phyloP scores from a whole-genome alignment of 768 basidiomycete genomes.

The Leccinum incarnatum region DNA sequence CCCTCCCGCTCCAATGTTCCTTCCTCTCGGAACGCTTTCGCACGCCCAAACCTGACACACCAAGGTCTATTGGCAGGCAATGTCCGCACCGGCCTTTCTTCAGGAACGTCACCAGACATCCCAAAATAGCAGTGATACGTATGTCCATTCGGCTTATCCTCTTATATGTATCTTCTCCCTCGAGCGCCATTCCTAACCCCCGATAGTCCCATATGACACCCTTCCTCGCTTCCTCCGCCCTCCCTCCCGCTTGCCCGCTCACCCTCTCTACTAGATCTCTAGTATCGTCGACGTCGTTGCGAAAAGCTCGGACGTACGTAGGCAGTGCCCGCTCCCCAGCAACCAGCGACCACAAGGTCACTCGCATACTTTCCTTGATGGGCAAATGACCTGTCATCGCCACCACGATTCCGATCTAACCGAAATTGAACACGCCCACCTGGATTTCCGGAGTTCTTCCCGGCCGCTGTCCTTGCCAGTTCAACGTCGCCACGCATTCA shows the following conservation, averaged over 20 bases:
- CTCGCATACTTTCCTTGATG: slow-evolving; percentile 11
- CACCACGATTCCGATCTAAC: slow-evolving; percentile 29
- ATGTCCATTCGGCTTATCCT: slow-evolving; percentile 14
- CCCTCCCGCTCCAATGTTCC: neutral
- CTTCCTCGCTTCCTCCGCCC: neutral
- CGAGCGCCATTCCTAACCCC: neutral
- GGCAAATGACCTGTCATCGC: slow-evolving; percentile 19
- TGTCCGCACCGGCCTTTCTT: slow-evolving; percentile 12
- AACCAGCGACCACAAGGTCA: neutral
- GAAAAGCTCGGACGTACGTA: neutral
- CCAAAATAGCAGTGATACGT: slow-evolving; percentile 20
- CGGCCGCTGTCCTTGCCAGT: slow-evolving; percentile 1
- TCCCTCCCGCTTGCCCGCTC: neutral
- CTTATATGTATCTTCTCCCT: slow-evolving; percentile 7
- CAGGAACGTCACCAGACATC: slow-evolving; percentile 15
- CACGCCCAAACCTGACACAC: slow-evolving; percentile 17
- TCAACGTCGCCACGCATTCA: neutral
- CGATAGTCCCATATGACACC: neutral
- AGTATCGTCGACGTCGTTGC: neutral
- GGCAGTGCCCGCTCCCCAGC: neutral
- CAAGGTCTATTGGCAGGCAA: neutral
- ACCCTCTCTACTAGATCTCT: neutral
- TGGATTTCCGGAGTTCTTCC: slow-evolving; percentile 8
- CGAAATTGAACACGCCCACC: slow-evolving; percentile 27
- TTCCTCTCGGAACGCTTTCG: neutral